Conservation (phyloP, 306 rosid species). For the Cucurbita maxima region DNA sequence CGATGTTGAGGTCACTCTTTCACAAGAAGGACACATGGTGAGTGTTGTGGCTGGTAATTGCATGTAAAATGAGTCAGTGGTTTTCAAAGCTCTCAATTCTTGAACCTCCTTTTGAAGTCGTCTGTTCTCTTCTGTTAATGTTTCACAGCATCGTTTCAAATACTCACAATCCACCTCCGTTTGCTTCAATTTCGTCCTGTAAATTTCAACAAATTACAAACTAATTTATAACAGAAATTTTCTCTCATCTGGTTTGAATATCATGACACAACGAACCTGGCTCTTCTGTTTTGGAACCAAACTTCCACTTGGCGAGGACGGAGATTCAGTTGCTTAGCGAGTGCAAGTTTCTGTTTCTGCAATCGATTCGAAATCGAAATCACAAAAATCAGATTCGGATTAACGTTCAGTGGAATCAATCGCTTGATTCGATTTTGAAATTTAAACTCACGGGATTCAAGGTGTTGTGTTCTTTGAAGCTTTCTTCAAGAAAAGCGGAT, state of each 20-base stretch:
- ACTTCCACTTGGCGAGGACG: conserved; percentile 23
- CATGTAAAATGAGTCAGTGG: conserved; percentile 52
- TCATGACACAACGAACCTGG: conserved; percentile 3
- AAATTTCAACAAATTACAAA: background rate
- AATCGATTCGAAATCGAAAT: background rate
- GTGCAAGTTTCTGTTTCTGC: conserved; percentile 17
- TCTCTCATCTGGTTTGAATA: too few species aligned
- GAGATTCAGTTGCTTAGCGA: conserved; percentile 20
- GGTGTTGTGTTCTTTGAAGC: conserved; percentile 26
- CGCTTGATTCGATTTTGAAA: too few species aligned
- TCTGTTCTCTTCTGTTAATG: conserved; percentile 56
- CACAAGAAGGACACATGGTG: conserved; percentile 78
- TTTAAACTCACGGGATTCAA: conserved; percentile 17
- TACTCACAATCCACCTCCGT: conserved; percentile 69
- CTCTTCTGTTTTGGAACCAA: conserved; percentile 30
- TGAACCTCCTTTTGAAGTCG: conserved; percentile 66
- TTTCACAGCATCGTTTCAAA: conserved; percentile 55
- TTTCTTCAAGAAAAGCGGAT: conserved; percentile 28
- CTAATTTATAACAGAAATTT: too few species aligned
- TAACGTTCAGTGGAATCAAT: background rate
- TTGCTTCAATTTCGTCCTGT: conserved; percentile 62
- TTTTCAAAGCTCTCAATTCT: conserved; percentile 58
- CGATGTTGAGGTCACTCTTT: conserved; percentile 39
- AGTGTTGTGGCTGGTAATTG: conserved; percentile 72
- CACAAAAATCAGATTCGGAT: background rate